phyloP scores from a whole-genome alignment of 805 yeast species.

The Candida fluviatilis region DNA sequence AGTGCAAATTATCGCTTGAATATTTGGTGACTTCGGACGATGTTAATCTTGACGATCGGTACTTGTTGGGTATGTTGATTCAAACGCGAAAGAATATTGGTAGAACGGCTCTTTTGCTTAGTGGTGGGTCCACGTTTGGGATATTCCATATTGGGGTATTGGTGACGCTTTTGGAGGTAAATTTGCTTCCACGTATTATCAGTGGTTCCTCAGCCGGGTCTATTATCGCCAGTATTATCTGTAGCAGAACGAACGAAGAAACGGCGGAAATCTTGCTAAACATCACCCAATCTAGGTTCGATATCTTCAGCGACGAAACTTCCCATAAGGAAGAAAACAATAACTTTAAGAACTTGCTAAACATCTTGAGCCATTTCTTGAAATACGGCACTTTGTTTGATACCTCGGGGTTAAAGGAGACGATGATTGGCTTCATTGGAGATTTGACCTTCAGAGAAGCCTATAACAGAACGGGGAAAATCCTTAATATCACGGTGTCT shows the following conservation, averaged over 20 bases:
- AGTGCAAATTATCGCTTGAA: slow-evolving; percentile 54
- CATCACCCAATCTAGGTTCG: slow-evolving; percentile 54
- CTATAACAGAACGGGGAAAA: slow-evolving; percentile 87
- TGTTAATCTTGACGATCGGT: slow-evolving; percentile 56
- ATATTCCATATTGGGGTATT: slow-evolving; percentile 89
- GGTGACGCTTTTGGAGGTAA: slow-evolving; percentile 68
- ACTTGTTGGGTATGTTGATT: slow-evolving; percentile 70
- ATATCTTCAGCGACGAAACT: slow-evolving; percentile 46
- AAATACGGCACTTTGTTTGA: slow-evolving; percentile 92
- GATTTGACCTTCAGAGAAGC: slow-evolving; percentile 93
- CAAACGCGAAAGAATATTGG: slow-evolving; percentile 92
- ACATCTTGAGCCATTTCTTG: slow-evolving; percentile 48
- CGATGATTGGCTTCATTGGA: slow-evolving; percentile 78
- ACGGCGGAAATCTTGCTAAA: slow-evolving; percentile 52
- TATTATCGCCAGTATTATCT: slow-evolving; percentile 83
- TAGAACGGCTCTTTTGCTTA: slow-evolving; percentile 86
- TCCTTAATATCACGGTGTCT: slow-evolving; percentile 91
- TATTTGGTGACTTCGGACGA: slow-evolving; percentile 35
- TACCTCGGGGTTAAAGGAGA: slow-evolving; percentile 60
- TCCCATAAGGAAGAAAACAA: slow-evolving; percentile 14
- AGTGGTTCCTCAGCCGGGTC: slow-evolving; percentile 98
- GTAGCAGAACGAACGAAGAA: slow-evolving; percentile 77
- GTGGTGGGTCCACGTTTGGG: slow-evolving; percentile 96
- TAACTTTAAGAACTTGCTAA: slow-evolving; percentile 45
- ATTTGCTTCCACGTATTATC: slow-evolving; percentile 77